Conservation (phyloP, 805 yeast genomes). For the Metschnikowia lochheadii region DNA sequence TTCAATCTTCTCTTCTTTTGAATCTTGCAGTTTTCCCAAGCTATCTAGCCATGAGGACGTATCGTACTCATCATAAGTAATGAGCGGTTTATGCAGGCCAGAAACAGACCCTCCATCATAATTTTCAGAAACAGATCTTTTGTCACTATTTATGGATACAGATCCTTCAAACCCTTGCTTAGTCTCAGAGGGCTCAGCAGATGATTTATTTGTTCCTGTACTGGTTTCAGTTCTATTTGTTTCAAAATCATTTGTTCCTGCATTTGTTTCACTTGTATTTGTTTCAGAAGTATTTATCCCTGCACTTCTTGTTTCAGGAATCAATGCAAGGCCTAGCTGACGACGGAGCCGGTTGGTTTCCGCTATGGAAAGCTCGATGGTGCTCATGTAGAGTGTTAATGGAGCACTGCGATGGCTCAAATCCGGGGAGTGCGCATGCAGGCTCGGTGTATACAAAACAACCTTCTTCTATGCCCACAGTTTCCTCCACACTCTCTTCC, state of each 20-base stretch:
- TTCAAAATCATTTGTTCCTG: too few relatives aligned
- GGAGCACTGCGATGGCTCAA: not conserved
- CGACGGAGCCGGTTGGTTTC: conserved; percentile 54
- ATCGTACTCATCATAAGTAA: conserved; percentile 13
- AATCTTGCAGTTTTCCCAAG: conserved; percentile 13
- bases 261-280: too few relatives aligned
- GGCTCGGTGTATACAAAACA: not conserved
- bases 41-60: conserved; percentile 14
- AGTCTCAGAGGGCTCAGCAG: too few relatives aligned
- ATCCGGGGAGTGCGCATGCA: not conserved
- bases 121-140: too few relatives aligned
- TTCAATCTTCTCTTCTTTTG: too few relatives aligned
- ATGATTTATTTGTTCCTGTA: too few relatives aligned
- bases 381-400: not conserved
- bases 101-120: too few relatives aligned
- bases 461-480: not conserved
- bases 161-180: too few relatives aligned
- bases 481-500: not conserved
- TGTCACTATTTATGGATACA: too few relatives aligned
- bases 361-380: conserved; percentile 36
- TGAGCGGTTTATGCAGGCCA: conserved; percentile 7
- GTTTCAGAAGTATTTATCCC: too few relatives aligned
- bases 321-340: conserved; percentile 52
- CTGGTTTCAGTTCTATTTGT: too few relatives aligned
- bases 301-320: conserved; percentile 20